Percentiles rank a stretch among this genome's conserved stretches.
Evolutionary conservation across 495 filamentous ascomycete genomes (phyloP).

Genomic region (Bryoglossum gracile): DNA sequence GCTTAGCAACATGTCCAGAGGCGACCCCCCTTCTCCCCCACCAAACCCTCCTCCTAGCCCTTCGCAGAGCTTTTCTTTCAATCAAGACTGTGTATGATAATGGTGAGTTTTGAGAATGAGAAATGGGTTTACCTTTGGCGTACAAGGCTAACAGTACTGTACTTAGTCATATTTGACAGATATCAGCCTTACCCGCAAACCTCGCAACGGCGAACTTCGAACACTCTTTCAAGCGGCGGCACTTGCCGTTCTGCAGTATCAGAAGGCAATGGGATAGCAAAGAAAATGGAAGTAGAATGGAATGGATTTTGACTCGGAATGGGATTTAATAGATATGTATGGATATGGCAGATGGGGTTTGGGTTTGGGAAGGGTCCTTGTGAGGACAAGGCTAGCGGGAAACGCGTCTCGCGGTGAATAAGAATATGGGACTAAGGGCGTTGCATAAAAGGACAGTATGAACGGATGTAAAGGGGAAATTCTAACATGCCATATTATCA

Average conservation of each 20-base stretch:
- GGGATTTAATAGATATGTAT: not conserved
- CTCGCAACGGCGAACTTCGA: not conserved
- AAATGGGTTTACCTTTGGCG: too few species aligned
- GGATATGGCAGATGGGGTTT: not conserved
- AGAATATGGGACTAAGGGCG: constrained; percentile 1
- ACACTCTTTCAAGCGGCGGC: not conserved
- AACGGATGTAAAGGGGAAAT: not conserved
- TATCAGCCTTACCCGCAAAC: not conserved
- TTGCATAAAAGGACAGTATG: constrained; percentile 2
- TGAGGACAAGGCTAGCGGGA: too few species aligned
- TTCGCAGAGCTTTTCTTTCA: constrained; percentile 13
- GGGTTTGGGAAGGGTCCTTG: too few species aligned
- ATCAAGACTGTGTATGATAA: not conserved
- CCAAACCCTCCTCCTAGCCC: constrained; percentile 41
- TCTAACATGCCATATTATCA: not conserved
- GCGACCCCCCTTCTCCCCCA: constrained; percentile 39
- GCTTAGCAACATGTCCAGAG: constrained; percentile 28
- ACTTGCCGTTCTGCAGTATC: not conserved
- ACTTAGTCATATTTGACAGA: not conserved
- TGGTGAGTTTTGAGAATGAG: constrained; percentile 2
- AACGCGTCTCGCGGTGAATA: not conserved
- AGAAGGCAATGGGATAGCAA: too few species aligned
- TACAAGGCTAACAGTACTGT: not conserved
- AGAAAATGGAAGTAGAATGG: not conserved
- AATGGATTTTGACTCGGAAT: not conserved